Conservation (phyloP, 306 rosid species). For the Lithocarpus polystachyus region DNA sequence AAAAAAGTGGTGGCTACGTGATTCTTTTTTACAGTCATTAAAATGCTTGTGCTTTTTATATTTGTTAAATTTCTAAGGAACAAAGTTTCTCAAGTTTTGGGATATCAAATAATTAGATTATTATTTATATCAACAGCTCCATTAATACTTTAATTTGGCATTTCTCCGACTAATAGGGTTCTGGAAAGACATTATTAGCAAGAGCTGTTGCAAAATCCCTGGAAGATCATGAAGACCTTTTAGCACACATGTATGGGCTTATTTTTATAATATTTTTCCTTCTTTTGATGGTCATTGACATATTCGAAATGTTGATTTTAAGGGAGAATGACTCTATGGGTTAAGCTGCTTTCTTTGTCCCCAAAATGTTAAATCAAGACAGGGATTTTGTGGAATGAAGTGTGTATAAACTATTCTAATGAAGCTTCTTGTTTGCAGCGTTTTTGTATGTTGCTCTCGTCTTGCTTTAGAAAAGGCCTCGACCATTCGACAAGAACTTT, state of each 20-base stretch:
- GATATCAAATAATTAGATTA: neutral
- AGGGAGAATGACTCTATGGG: neutral
- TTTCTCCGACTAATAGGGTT: slow-evolving; percentile 54
- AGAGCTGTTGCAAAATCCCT: slow-evolving; percentile 73
- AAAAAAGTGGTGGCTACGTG: neutral
- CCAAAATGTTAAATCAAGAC: neutral
- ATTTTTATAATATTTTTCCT: slow-evolving; percentile 15
- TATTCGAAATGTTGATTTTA: neutral
- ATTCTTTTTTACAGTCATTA: neutral
- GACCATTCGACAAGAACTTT: slow-evolving; percentile 56
- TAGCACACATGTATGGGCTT: slow-evolving; percentile 71
- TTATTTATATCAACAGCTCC: neutral
- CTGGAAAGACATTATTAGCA: slow-evolving; percentile 84
- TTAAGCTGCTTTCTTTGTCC: neutral
- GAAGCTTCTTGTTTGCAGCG: slow-evolving; percentile 41
- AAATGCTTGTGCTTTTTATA: neutral
- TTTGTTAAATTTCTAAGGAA: neutral
- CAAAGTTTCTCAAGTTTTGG: neutral
- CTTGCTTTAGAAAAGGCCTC: slow-evolving; percentile 74
- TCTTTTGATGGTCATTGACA: neutral
- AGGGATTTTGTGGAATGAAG: slow-evolving; percentile 18
- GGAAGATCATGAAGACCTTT: slow-evolving; percentile 55
- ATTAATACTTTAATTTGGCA: neutral
- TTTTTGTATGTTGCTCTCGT: slow-evolving; percentile 75
- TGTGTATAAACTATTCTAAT: slow-evolving; percentile 13